A percentile compares a stretch with the other conserved stretches of the same genome.
phyloP scores from a whole-genome alignment of 2,329 filamentous ascomycete species.

The Periglandula ipomoeae region DNA sequence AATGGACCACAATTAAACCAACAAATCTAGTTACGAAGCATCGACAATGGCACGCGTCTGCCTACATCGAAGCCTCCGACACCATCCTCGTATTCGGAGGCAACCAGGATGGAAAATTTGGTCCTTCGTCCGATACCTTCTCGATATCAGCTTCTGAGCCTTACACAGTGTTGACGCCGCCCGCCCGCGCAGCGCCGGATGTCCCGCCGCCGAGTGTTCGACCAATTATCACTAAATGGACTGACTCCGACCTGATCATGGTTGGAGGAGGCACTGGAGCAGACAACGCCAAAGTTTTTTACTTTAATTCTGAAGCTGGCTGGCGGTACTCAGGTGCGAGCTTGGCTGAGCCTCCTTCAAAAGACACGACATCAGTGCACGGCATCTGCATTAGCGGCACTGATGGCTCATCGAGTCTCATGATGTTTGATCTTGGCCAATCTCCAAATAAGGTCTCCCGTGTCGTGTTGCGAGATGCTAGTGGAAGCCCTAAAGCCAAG shows the following conservation, averaged over 20 bases:
- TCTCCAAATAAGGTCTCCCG: slow-evolving; percentile 69
- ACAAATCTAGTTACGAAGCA: slow-evolving; percentile 50
- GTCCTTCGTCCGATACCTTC: slow-evolving; percentile 65
- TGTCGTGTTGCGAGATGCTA: slow-evolving; percentile 54
- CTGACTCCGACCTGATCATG: slow-evolving; percentile 59
- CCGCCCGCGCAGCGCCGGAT: slow-evolving; percentile 51
- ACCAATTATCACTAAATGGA: slow-evolving; percentile 70
- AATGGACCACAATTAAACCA: slow-evolving; percentile 40
- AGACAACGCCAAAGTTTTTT: slow-evolving; percentile 56
- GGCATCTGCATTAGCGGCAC: slow-evolving; percentile 59
- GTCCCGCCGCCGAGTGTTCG: slow-evolving; percentile 26
- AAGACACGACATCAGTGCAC: slow-evolving; percentile 47
- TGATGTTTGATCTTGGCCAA: slow-evolving; percentile 65
- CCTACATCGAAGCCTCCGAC: slow-evolving; percentile 61
- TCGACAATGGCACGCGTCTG: slow-evolving; percentile 64
- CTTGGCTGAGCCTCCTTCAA: slow-evolving; percentile 51
- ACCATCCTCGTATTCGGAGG: slow-evolving; percentile 77
- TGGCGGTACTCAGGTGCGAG: slow-evolving; percentile 62
- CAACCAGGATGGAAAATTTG: slow-evolving; percentile 47
- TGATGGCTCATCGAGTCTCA: slow-evolving; percentile 69
- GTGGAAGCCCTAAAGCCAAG: slow-evolving; percentile 43
- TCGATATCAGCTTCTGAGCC: slow-evolving; percentile 58
- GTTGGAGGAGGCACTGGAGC: slow-evolving; percentile 51
- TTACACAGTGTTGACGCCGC: slow-evolving; percentile 50
- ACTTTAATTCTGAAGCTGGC: slow-evolving; percentile 52